Conservation (phyloP, 169 alveolate genomes). For the Plasmodium relictum region DNA sequence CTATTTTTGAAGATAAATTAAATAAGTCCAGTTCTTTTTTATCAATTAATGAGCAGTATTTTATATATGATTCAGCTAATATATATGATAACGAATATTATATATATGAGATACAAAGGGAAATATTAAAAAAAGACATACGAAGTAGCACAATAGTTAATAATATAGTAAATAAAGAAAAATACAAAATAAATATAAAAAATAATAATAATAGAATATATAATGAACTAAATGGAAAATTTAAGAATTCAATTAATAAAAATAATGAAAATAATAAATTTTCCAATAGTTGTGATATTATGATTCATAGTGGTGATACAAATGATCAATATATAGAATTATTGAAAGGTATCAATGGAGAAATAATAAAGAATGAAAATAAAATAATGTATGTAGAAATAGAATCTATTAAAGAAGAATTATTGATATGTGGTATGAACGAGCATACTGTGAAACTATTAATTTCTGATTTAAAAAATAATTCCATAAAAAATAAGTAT, state of each 20-base stretch:
- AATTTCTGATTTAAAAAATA: constrained; percentile 19
- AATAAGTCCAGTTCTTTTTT: constrained; percentile 5
- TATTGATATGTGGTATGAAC: constrained; percentile 24
- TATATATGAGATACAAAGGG: constrained; percentile 60
- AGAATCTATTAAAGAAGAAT: constrained; percentile 30
- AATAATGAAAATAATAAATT: neutral
- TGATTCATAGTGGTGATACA: neutral
- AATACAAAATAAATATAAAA: neutral
- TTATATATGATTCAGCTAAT: constrained; percentile 27
- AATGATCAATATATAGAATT: neutral
- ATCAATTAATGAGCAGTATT: constrained; percentile 40
- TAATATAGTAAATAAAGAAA: constrained; percentile 5
- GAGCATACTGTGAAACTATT: constrained; percentile 21
- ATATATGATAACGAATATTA: constrained; percentile 27
- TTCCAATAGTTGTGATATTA: neutral
- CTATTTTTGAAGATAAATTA: neutral
- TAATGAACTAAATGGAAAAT: neutral
- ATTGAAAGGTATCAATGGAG: neutral
- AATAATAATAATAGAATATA: neutral
- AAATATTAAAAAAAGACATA: constrained; percentile 17
- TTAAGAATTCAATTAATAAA: neutral
- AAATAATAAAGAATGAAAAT: neutral
- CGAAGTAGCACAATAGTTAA: constrained; percentile 8
- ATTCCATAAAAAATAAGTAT: constrained; percentile 9
- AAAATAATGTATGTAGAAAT: constrained; percentile 6